Conservation (phyloP, 768 basidiomycete genomes). For the Roridomyces roridus region DNA sequence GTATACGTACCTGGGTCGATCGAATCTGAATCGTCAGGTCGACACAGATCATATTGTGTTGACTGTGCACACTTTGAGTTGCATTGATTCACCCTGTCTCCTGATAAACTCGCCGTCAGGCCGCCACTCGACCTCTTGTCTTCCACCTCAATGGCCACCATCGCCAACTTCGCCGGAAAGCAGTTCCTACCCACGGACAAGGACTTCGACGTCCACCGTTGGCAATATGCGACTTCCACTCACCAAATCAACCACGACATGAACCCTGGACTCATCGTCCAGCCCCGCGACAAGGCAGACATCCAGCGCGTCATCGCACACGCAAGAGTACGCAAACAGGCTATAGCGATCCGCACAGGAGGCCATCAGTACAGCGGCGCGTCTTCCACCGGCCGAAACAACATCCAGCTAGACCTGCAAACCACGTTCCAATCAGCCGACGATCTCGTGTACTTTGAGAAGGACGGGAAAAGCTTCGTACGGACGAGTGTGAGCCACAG, state of each 20-base stretch:
- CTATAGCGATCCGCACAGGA: slow-evolving; percentile 19
- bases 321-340: slow-evolving; percentile 7
- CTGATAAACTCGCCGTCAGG: too few species aligned
- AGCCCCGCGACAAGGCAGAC: slow-evolving; percentile 11
- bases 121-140: too few species aligned
- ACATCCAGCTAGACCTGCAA: slow-evolving; percentile 11
- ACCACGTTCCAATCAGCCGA: slow-evolving; percentile 11
- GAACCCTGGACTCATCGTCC: slow-evolving; percentile 17
- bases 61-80: too few species aligned
- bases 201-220: slow-evolving; percentile 3
- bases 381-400: slow-evolving; percentile 7
- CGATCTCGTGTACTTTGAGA: slow-evolving; percentile 17
- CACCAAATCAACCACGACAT: slow-evolving; percentile 15
- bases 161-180: slow-evolving; percentile 15
- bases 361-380: slow-evolving; percentile 23
- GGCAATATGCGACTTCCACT: slow-evolving; percentile 14
- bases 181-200: slow-evolving; percentile 12
- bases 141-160: slow-evolving; percentile 11
- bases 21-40: too few species aligned
- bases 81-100: too few species aligned
- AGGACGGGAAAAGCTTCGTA: slow-evolving; percentile 7
- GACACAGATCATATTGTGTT: too few species aligned
- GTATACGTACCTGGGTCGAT: too few species aligned
- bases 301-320: slow-evolving; percentile 12
- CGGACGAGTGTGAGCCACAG: slow-evolving; percentile 20